These are phyloP conservation scores for Mycena olivaceomarginata DNA, from an alignment of 768 basidiomycete species.

Conservation along the genomic window DNA sequence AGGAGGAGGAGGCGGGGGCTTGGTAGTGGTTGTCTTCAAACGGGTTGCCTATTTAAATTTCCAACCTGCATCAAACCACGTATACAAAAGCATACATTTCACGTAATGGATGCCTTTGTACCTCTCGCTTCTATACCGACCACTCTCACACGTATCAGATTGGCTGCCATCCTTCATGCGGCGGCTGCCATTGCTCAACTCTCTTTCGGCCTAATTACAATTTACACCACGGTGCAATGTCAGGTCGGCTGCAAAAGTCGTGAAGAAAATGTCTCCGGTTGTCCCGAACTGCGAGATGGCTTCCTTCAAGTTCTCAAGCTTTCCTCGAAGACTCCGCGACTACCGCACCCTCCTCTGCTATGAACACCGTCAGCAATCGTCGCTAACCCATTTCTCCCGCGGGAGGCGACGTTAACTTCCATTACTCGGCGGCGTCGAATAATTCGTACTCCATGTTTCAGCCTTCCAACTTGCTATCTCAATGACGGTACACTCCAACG, in stretches of 20 bases:
- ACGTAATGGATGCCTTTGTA: constrained; percentile 8
- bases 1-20: background rate
- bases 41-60: background rate
- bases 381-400: background rate
- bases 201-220: constrained; percentile 30
- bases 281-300: background rate
- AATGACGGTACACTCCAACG: background rate
- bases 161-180: constrained; percentile 7
- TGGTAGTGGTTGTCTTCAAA: constrained; percentile 1
- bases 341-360: background rate
- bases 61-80: constrained; percentile 30
- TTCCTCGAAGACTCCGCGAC: background rate
- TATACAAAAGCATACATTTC: constrained; percentile 7
- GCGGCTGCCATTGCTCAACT: background rate
- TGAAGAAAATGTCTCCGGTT: background rate
- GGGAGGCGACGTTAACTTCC: background rate
- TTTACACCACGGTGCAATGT: constrained; percentile 10
- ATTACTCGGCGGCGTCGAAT: constrained; percentile 1
- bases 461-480: constrained; percentile 2
- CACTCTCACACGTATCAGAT: background rate
- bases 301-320: background rate
- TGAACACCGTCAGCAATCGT: constrained; percentile 4
- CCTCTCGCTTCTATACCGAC: background rate
- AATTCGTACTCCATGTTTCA: background rate
- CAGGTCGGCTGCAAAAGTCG: constrained; percentile 27